Percentiles rank a stretch among this genome's conserved stretches.
phyloP scores from a whole-genome alignment of 75 land plant species.

The Picea sitchensis region DNA sequence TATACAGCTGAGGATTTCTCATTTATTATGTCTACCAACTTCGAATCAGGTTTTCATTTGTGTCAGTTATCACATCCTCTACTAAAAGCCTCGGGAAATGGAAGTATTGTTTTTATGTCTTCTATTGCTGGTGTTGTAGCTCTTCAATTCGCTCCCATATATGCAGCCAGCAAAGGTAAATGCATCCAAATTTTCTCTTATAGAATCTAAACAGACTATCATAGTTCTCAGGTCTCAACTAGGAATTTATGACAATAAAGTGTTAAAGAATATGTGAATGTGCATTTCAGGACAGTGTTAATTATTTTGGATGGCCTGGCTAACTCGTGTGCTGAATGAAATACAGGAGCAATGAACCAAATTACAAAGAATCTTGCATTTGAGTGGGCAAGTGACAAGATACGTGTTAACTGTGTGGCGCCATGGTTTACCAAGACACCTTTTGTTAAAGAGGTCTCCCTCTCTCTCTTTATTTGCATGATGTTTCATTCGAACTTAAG shows the following conservation, averaged over 20 bases:
- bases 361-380: conserved; percentile 42
- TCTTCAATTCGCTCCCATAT: conserved; percentile 24
- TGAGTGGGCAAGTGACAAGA: conserved; percentile 54
- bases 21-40: conserved; percentile 32
- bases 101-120: conserved; percentile 41
- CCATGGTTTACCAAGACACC: conserved; percentile 44
- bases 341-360: conserved; percentile 41
- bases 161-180: conserved; percentile 44
- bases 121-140: conserved; percentile 45
- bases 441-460: conserved; percentile 12
- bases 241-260: not conserved
- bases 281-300: not conserved
- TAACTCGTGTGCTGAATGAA: not conserved
- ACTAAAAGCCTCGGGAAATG: conserved; percentile 34
- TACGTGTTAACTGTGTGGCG: conserved; percentile 39
- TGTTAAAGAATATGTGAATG: not conserved
- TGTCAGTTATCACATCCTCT: conserved; percentile 51
- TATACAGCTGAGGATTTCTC: conserved; percentile 46
- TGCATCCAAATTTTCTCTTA: not conserved
- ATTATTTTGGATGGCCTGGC: not conserved
- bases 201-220: not conserved
- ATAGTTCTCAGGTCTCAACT: not conserved
- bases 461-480: not conserved
- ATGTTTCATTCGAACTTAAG: too few species aligned
- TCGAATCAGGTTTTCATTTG: conserved; percentile 47